Base-by-base conservation (phyloP, 148 eudicot genomes). In the Cornus kousa region DNA sequence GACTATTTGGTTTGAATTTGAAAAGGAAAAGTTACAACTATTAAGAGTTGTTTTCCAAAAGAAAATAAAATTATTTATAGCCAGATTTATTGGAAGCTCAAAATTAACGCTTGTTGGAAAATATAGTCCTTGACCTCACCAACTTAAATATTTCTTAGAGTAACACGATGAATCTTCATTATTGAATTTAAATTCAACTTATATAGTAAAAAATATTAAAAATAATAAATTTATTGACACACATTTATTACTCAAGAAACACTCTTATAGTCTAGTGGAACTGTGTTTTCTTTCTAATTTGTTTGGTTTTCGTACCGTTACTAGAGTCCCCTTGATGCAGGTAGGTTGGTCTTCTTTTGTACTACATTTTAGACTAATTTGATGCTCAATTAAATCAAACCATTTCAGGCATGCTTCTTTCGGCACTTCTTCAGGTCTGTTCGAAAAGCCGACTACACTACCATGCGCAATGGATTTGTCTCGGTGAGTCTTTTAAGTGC, bases 401-500 rank as follows among this genome's bases (percentile, higher is more conserved):
- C 71, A 40, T 80, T 75, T 46, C 86, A 96, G 99, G 91, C 73
- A 48, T 96, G 99, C 82, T 92, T 93, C 85, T 91, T 93, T 77
- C 81, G 97, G 73, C 99, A 95, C 82, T 90, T 95, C 78, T 82
- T 87, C 70, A 84, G 85, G 74, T 85, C 97, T 60, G 94, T 95
- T 76, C 82, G 86, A 4, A 93, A 71, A 83, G 74, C 92, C 19
- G 97, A 95, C 82, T 93, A 93, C 88, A 71, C 93, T 71, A 87
- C 94, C 35, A 85, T 95, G 79, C 89, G 99, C 68, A 90, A 95
- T 81, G 99, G 88, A 22, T 89, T 89, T 74, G 72, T 89, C 77
- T 74, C 89, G 0, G 91, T 89, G 77, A 83, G 91, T 82, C 67
- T 33, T 40, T 24, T 20, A 22, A n/a, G 40, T 19, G 59, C 35